Evolutionary conservation across 768 basidiomycete genomes (phyloP), one percentile per base, ranked within the genome.

Genomic region (Sporobolomyces phaffii): DNA sequence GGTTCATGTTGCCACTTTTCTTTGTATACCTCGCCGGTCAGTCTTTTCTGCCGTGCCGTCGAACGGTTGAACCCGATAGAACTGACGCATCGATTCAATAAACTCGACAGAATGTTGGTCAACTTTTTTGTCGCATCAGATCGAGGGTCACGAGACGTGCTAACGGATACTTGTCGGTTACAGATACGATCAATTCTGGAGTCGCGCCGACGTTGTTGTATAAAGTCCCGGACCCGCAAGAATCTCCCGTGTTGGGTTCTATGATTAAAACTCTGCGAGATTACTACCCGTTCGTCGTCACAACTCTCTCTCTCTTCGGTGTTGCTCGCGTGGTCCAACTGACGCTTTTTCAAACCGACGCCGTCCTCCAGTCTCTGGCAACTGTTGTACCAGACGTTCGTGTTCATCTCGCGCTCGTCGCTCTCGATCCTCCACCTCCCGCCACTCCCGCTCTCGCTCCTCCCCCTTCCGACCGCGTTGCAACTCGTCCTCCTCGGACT

Each of bases 101-200:
- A n/a, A n/a, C n/a, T n/a, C n/a, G n/a, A n/a, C n/a, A n/a, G n/a
- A n/a, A n/a, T n/a, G n/a, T n/a, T n/a, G n/a, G n/a, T n/a, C n/a
- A n/a, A n/a, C n/a, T n/a, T n/a, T n/a, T n/a, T n/a, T n/a, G n/a
- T n/a, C n/a, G n/a, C n/a, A n/a, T n/a, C n/a, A n/a, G n/a, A n/a
- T n/a, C n/a, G n/a, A n/a, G n/a, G n/a, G n/a, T n/a, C n/a, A n/a
- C n/a, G n/a, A n/a, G n/a, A n/a, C n/a, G n/a, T n/a, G n/a, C n/a
- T n/a, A n/a, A n/a, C n/a, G n/a, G n/a, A n/a, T n/a, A n/a, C n/a
- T n/a, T n/a, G n/a, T n/a, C n/a, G n/a, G n/a, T n/a, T n/a, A n/a
- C n/a, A n/a, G 93, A 92, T 75, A 90, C 87, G 3, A 93, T 93
- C 71, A 93, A 93, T 75, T 89, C 90, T 86, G 94, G 94, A 36